Conservation (phyloP, 805 yeast species). For the Clavispora asparagi region DNA sequence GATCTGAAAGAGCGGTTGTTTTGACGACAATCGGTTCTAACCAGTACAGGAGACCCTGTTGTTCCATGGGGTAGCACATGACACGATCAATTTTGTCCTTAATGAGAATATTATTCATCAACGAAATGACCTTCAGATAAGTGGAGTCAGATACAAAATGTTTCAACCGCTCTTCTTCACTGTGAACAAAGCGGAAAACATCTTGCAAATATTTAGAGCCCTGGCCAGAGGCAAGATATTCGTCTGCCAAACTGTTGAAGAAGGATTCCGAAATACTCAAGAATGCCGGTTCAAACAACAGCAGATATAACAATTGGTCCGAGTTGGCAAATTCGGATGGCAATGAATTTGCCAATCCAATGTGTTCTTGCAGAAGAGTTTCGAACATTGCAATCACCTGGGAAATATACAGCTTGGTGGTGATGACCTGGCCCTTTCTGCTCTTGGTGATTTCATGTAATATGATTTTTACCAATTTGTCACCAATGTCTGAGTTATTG, state of each 20-base stretch:
- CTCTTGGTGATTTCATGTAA: slow-evolving; percentile 52
- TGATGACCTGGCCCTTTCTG: slow-evolving; percentile 49
- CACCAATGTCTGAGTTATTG: slow-evolving; percentile 47
- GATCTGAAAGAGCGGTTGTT: slow-evolving; percentile 5
- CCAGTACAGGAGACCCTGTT: slow-evolving; percentile 59
- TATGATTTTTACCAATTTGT: slow-evolving; percentile 42
- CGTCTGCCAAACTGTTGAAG: slow-evolving; percentile 45
- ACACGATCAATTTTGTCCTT: slow-evolving; percentile 52
- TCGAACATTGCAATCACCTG: slow-evolving; percentile 69
- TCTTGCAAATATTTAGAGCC: slow-evolving; percentile 55
- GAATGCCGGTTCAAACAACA: slow-evolving; percentile 62
- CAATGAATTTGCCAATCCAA: slow-evolving; percentile 4
- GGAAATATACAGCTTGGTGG: slow-evolving; percentile 55
- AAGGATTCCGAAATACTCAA: slow-evolving; percentile 50
- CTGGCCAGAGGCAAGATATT: slow-evolving; percentile 32
- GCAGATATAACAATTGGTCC: slow-evolving; percentile 48
- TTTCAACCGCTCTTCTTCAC: slow-evolving; percentile 55
- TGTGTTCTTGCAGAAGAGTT: slow-evolving; percentile 40
- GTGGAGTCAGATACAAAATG: slow-evolving; percentile 49
- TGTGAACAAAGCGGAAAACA: slow-evolving; percentile 48
- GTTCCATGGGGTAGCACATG: slow-evolving; percentile 39
- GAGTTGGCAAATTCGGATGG: slow-evolving; percentile 14
- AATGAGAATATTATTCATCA: slow-evolving; percentile 58
- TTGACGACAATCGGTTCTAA: slow-evolving; percentile 36
- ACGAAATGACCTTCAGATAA: slow-evolving; percentile 45